Evolutionary conservation across 352 stramenopile genomes (phyloP).

Genomic region (Globisporangium apiculatum): DNA sequence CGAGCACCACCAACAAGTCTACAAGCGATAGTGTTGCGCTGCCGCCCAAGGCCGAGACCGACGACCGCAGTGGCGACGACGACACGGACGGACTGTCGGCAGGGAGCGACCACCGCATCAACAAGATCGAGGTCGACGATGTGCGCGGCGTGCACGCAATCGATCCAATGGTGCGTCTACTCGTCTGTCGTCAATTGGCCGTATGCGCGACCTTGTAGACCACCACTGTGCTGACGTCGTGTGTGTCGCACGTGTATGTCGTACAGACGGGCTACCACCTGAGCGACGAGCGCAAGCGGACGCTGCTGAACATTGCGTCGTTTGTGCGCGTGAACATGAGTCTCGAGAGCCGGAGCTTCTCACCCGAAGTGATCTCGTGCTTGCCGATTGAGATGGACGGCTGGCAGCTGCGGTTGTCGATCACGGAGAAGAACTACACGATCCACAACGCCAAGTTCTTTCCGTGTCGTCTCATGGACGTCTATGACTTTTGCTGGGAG

Average conservation of each 20-base stretch:
- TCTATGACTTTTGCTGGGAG: constrained; percentile 86
- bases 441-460: constrained; percentile 88
- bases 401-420: constrained; percentile 76
- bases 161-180: constrained; percentile 24
- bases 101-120: constrained; percentile 32
- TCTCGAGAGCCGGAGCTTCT: constrained; percentile 77
- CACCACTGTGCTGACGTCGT: not conserved
- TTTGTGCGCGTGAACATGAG: constrained; percentile 80
- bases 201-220: too few relatives aligned
- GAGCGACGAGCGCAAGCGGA: constrained; percentile 51
- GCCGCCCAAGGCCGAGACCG: constrained; percentile 6
- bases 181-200: not conserved
- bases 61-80: constrained; percentile 33
- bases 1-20: constrained; percentile 20
- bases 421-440: constrained; percentile 86
- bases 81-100: constrained; percentile 30
- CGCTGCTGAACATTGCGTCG: constrained; percentile 63
- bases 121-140: constrained; percentile 56
- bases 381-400: constrained; percentile 85
- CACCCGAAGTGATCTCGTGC: constrained; percentile 78
- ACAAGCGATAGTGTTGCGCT: constrained; percentile 25
- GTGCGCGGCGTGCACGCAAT: constrained; percentile 35
- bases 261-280: constrained; percentile 48
- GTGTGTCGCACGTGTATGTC: not conserved
- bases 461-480: constrained; percentile 60